Evolutionary conservation across 139 green algal species (phyloP).

Genomic region (Gonium pectorale): DNA sequence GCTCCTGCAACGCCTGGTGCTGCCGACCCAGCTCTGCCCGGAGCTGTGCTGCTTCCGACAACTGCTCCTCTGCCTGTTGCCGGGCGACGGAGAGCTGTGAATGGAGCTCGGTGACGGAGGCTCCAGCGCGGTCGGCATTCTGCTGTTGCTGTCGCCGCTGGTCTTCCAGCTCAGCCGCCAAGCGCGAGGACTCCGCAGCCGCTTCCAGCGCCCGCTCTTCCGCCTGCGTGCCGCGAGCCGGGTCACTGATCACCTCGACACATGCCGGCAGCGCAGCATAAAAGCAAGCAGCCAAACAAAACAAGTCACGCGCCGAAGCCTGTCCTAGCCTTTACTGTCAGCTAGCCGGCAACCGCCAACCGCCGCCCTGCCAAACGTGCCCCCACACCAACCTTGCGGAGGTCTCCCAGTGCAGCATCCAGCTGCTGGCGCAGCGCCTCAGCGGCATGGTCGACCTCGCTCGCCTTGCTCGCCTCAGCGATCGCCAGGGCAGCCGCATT

Average conservation of each 20-base stretch:
- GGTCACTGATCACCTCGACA: too few relatives aligned
- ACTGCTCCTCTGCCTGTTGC: slow-evolving; percentile 15
- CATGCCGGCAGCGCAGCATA: too few relatives aligned
- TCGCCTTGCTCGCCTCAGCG: not conserved
- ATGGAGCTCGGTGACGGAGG: not conserved
- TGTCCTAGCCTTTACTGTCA: too few relatives aligned
- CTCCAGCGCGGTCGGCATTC: not conserved
- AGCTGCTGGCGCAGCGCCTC: slow-evolving; percentile 17
- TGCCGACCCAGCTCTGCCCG: not conserved
- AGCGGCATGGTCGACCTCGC: not conserved
- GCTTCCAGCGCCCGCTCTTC: not conserved
- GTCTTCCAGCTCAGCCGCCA: not conserved
- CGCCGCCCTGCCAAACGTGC: too few relatives aligned
- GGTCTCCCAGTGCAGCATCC: not conserved
- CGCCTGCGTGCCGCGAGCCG: not conserved
- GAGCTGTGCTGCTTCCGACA: not conserved
- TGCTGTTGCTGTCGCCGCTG: not conserved
- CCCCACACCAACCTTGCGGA: slow-evolving; percentile 2
- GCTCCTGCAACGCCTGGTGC: not conserved
- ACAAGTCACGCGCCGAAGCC: too few relatives aligned
- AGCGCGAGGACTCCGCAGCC: not conserved
- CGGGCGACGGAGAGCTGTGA: not conserved
- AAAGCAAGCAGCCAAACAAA: too few relatives aligned
- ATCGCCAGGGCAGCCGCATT: not conserved
- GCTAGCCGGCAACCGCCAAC: too few relatives aligned